Conservation (phyloP, 345 rosid genomes). For the Murraya paniculata region DNA sequence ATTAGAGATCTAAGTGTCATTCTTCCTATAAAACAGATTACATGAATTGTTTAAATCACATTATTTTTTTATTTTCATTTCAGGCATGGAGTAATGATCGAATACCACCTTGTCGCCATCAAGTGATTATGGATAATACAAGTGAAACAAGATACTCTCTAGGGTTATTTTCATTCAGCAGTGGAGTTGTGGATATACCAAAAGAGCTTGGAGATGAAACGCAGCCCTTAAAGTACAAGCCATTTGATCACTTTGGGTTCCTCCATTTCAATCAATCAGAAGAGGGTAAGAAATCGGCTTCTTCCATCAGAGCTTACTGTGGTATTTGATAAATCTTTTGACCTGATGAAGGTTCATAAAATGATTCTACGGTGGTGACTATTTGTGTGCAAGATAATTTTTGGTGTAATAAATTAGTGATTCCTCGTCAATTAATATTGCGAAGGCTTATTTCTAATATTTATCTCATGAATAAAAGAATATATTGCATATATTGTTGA, state of each 20-base stretch:
- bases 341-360: too few relatives aligned
- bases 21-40: too few relatives aligned
- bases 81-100: slow-evolving; percentile 42
- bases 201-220: slow-evolving; percentile 24
- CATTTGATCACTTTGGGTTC: slow-evolving; percentile 28
- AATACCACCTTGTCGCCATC: slow-evolving; percentile 19
- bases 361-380: not conserved
- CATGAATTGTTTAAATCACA: too few relatives aligned
- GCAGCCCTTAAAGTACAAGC: slow-evolving; percentile 26
- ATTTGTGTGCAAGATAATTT: not conserved
- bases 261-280: slow-evolving; percentile 18
- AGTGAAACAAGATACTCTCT: slow-evolving; percentile 21
- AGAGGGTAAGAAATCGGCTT: not conserved
- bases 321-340: not conserved
- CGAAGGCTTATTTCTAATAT: too few relatives aligned
- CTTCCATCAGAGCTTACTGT: slow-evolving; percentile 23
- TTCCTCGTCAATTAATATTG: too few relatives aligned
- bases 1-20: too few relatives aligned
- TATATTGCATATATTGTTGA: too few relatives aligned
- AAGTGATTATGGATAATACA: slow-evolving; percentile 21
- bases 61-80: not conserved
- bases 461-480: too few relatives aligned
- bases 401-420: too few relatives aligned
- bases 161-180: slow-evolving; percentile 23
- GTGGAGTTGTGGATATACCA: slow-evolving; percentile 19